Base-by-base conservation (phyloP, 2,329 filamentous ascomycete genomes). In the Fusarium sp. region DNA sequence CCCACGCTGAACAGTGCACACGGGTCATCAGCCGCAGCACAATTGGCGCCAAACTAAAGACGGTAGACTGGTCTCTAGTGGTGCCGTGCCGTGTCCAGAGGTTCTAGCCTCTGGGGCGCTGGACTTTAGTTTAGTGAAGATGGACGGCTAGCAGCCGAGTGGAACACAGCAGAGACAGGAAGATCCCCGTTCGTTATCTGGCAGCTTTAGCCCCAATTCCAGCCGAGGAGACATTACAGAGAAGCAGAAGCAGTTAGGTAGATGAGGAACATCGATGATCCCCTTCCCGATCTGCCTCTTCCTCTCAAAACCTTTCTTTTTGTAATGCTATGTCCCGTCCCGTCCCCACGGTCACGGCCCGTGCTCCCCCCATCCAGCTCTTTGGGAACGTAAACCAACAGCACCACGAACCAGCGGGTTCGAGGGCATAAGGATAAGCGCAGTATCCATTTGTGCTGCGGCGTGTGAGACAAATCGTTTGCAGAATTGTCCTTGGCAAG, bases 261-360 rank as follows among this genome's bases (percentile, higher is more conserved):
- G 26, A 31, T 18, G 26, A 24, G 48, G 61, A 66, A 46, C 4
- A 66, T 66, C n/a, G 39, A 66, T 60, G 17, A 60, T 66, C 44
- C 61, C 1, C 53, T 15, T 15, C 17, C 52, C 46, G 46, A 24
- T 11, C 44, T 52, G 13, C 28, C 15, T n/a, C 7, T n/a, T 6
- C 28, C 34, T 13, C 10, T 39, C 26, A 31, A 13, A 17, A 11
- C 36, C 9, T 33, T 40, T 38, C 42, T 58, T 39, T 38, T 57
- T 42, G 34, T 40, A 49, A 45, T 17, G 43, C 11, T 6, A 22
- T 20, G 28, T 42, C 44, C 26, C 40, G n/a, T 46, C 34, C 42
- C 26, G 48, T 54, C 34, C 42, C 43, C 24, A 26, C 31, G 24
- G 49, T 17, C 18, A 18, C 58, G 45, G 63, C 7, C 56, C 43